Evolutionary conservation across 352 stramenopile species (phyloP), one percentile per base, ranked within the genome.

Genomic region (Phytopythium kandeliae): DNA sequence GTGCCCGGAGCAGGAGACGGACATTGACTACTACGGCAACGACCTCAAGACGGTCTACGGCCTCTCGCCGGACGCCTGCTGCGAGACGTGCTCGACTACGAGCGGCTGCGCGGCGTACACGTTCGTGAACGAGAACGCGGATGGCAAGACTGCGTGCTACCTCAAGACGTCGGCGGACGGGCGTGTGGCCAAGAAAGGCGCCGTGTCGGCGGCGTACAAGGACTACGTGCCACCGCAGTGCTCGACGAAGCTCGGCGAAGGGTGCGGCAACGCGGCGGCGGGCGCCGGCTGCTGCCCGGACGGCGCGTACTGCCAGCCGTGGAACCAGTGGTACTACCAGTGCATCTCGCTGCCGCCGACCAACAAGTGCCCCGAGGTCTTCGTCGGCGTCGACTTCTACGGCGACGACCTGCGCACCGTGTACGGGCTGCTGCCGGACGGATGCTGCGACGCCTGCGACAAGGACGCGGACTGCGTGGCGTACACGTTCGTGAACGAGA

Each of bases 401-500:
- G 74, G 71, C 12, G 51, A 62, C 22, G 70, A 85, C 50, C 54
- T 85, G 16, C 63, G 68, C 16, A 62, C 68, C 33, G 51, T 58
- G 37, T 74, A 78, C 25, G 65, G 53, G 11, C 36, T 84, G 24
- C 48, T 73, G 19, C 74, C 74, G 1, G 62, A 63, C 30, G 41
- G 51, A 35, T 87, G 75, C 69, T 87, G 75, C 42, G 59, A 81
- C 17, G 67, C 60, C 13, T 87, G 75, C 50, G 48, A 48, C 34
- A 47, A 49, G 2, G 67, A 74, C 48, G 36, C 60, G 16, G 54
- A 43, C 17, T 87, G 75, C 56, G 52, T 52, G 33, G 50, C 58
- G 12, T 85, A 73, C 67, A 84, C 73, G 17, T 86, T 81, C 40
- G 60, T 83, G 33, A 86, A 83, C 60, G 68, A 78, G 53, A 77